Base-by-base conservation (phyloP, 805 yeast species). In the Brettanomyces nanus region DNA sequence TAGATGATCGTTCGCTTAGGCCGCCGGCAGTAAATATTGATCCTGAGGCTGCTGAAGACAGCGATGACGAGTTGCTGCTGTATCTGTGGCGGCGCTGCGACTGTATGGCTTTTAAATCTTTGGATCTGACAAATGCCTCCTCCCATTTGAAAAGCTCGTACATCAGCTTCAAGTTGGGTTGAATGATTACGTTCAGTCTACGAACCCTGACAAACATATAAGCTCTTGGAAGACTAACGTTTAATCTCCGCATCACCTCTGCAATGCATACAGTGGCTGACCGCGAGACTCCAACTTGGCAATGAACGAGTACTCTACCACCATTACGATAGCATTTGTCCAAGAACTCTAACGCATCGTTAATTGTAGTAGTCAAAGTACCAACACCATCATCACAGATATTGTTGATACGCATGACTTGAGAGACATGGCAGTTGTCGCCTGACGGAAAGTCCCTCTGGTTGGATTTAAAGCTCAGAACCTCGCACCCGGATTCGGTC, bases 221-320 rank as follows among this genome's bases (percentile, higher is more conserved):
- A 0, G 97, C 95, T 23, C 79, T 66, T 2, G 92, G 78, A 21
- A 90, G 62, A 31, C 76, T 73, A 38, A 85, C 63, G 13, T 73
- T 61, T 37, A 83, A 60, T 29, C 95, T 62, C 47, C 75, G 73
- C 95, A 90, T 89, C 28, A 85, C 90, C 54, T 87, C 97, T 1
- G 96, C 96, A 47, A 90, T 90, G 48, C 94, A 90, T 9, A 90
- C 94, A 0, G 97, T 85, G 0, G 97, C 97, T 3, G 95, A 85
- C 39, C 97, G 66, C 0, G 95, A 85, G 3, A 90, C 97, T 0
- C 97, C 97, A 34, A 86, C 97, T 53, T 95, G 83, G 51, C 97
- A 90, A 57, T 90, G 97, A 9, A 90, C 89, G 43, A 90, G 65
- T 2, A 80, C 75, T 33, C 71, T 73, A 18, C 74, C 75, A 27